Base-by-base conservation (phyloP, 192 early-diverging fungal genomes). In the Backusella morwellensis region DNA sequence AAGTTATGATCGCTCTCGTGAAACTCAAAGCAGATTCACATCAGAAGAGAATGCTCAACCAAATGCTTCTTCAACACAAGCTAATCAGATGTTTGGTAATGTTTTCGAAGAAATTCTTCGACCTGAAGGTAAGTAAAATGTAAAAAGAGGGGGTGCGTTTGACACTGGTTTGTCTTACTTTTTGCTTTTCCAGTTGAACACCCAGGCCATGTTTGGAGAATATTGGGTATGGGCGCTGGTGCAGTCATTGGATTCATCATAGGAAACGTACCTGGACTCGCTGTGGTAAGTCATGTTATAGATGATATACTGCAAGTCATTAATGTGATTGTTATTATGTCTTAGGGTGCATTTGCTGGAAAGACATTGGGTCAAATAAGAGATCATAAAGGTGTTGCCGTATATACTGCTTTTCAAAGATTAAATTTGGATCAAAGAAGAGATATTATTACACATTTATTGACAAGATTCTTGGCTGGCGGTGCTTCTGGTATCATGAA, bases 321-420 rank as follows among this genome's bases (percentile, higher is more conserved):
- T 68, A 17, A 34, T 34, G 29, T 68, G 34, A 35, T 40, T 35
- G 32, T 17, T 68, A 26, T 34, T 38, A 9, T 14, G 19, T 34
- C 23, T 47, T 79, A 86, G 85, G 88, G 92, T 67, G 91, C 80
- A 17, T 87, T 85, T 72, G 90, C 85, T 9, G 92, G 92, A 19
- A 84, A 82, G 52, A 84, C 86, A 52, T 75, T 93, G 29, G 92
- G 92, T 15, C 74, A 83, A 23, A 84, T 93, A 59, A 83, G 92
- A 23, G 92, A 93, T 72, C 72, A 81, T 44, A 92, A 91, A 35
- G 81, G 81, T 50, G 81, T 79, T 21, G 79, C 81, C 7, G 81
- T 83, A 6, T 83, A 83, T 73, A 78, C 77, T 14, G 81, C 81
- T 6, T 83, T 83, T 66, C 38, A 78, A 47, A 29, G 77, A 44